phyloP scores from a whole-genome alignment of 192 early-diverging fungal species.

The Gaertneriomyces sp. region DNA sequence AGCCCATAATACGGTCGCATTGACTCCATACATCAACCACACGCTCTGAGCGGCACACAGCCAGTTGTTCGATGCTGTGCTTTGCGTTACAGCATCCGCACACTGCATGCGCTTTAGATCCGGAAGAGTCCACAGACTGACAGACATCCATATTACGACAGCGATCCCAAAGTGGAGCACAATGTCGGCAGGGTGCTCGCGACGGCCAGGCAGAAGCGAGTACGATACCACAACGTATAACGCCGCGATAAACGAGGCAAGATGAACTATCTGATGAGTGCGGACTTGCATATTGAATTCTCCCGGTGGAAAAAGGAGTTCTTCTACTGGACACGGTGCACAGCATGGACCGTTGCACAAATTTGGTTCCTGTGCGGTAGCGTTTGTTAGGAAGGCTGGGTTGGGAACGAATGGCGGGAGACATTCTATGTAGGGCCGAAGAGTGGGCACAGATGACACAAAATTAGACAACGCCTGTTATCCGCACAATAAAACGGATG shows the following conservation, averaged over 20 bases:
- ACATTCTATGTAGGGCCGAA: not conserved
- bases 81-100: constrained; percentile 23
- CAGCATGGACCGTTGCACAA: constrained; percentile 28
- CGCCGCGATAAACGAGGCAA: constrained; percentile 9
- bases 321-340: constrained; percentile 22
- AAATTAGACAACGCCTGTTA: not conserved
- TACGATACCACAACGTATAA: constrained; percentile 26
- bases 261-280: constrained; percentile 18
- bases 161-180: constrained; percentile 29
- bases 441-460: not conserved
- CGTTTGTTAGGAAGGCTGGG: constrained; percentile 3
- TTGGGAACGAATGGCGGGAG: constrained; percentile 6
- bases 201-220: constrained; percentile 24
- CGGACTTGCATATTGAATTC: constrained; percentile 12
- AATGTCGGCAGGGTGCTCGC: constrained; percentile 32
- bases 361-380: not conserved
- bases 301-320: constrained; percentile 13
- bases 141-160: constrained; percentile 19
- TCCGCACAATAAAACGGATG: not conserved
- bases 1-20: constrained; percentile 27
- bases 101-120: constrained; percentile 25
- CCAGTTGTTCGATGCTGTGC: constrained; percentile 26
- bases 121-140: constrained; percentile 9
- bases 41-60: constrained; percentile 26
- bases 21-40: constrained; percentile 19